These are phyloP conservation scores for Chaetomium tenue DNA, from an alignment of 495 filamentous ascomycete genomes.

Conservation along the genomic window DNA sequence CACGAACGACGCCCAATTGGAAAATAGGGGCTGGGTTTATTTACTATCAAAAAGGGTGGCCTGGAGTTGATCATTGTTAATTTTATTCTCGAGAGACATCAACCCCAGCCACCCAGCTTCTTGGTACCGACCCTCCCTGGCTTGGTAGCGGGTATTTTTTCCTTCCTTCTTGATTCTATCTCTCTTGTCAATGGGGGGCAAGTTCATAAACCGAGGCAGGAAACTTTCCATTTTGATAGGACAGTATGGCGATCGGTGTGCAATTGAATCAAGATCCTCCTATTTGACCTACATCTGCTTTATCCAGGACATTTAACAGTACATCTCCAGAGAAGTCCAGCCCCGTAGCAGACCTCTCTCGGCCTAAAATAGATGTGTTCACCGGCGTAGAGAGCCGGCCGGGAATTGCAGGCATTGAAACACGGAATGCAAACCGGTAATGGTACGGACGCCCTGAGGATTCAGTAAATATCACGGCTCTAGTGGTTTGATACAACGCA, in stretches of 20 bases:
- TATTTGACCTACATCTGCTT: neutral
- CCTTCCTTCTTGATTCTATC: slow-evolving; percentile 38
- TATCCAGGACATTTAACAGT: neutral
- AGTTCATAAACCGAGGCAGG: slow-evolving; percentile 43
- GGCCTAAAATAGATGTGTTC: neutral
- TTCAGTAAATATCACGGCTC: neutral
- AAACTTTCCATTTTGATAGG: slow-evolving; percentile 41
- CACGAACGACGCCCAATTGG: neutral
- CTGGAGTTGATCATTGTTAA: slow-evolving; percentile 9
- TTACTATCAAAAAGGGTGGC: neutral
- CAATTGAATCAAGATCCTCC: slow-evolving; percentile 42
- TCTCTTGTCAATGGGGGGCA: slow-evolving; percentile 28
- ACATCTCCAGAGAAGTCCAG: neutral
- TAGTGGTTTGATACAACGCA: neutral
- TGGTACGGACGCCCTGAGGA: neutral
- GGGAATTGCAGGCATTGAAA: neutral
- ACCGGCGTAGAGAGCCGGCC: neutral
- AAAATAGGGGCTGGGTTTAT: neutral
- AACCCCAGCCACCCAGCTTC: neutral
- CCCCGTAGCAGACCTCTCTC: neutral
- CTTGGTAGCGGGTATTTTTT: slow-evolving; percentile 38
- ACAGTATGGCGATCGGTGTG: slow-evolving; percentile 43
- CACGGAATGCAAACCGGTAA: no score
- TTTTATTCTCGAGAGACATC: neutral
- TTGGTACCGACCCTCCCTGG: slow-evolving; percentile 21